Evolutionary conservation across 2,329 filamentous ascomycete genomes (phyloP).

Genomic region (Penicillium sp.): DNA sequence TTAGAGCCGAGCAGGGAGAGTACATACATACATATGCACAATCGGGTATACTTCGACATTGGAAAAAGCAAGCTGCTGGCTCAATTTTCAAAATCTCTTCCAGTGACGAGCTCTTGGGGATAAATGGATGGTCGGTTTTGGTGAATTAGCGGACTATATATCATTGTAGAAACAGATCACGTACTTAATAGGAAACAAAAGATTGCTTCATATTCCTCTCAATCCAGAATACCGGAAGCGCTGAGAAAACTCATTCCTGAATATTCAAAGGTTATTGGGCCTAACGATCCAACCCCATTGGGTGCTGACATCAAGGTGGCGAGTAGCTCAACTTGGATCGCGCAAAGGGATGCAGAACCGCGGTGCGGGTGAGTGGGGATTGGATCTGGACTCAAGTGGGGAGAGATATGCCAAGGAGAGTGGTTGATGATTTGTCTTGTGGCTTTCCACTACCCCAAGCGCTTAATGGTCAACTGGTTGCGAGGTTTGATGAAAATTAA

Average conservation of each 20-base stretch:
- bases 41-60: too few relatives aligned
- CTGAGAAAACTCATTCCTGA: background rate
- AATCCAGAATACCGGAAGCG: slow-evolving; percentile 18
- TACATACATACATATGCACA: too few relatives aligned
- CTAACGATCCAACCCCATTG: background rate
- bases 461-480: background rate
- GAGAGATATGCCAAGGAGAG: background rate
- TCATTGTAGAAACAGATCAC: background rate
- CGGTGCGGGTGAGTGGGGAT: slow-evolving; percentile 3
- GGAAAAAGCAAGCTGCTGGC: background rate
- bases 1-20: too few relatives aligned
- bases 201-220: slow-evolving; percentile 28
- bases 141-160: too few relatives aligned
- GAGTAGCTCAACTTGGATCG: background rate
- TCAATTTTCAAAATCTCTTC: background rate
- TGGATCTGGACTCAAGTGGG: background rate
- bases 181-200: slow-evolving; percentile 15
- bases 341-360: background rate
- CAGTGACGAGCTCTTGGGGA: slow-evolving; percentile 25
- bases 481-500: background rate
- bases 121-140: too few relatives aligned
- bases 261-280: slow-evolving; percentile 12
- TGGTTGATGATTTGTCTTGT: background rate
- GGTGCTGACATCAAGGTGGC: background rate
- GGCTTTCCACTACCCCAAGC: background rate